Evolutionary conservation across 2,329 filamentous ascomycete genomes (phyloP).

Genomic region (Nigrograna mackinnonii): DNA sequence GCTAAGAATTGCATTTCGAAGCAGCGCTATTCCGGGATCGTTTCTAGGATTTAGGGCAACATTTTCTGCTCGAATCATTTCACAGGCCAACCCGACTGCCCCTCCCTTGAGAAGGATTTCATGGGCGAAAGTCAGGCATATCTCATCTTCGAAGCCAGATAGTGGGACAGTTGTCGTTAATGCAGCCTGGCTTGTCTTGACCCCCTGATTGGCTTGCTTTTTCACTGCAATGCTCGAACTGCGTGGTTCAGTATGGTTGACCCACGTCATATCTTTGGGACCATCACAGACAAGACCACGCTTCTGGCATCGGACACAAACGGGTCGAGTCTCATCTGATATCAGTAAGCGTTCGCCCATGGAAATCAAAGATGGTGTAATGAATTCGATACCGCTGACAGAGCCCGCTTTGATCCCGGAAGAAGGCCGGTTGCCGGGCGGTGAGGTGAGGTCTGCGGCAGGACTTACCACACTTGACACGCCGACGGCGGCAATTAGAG

Average conservation of each 20-base stretch:
- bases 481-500: constrained; percentile 25
- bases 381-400: constrained; percentile 5
- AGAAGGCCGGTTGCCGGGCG: too few species aligned
- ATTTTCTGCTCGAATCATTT: constrained; percentile 17
- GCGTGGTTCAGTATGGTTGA: too few species aligned
- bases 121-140: constrained; percentile 29
- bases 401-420: too few species aligned
- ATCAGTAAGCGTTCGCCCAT: too few species aligned
- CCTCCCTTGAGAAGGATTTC: constrained; percentile 28
- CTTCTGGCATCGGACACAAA: constrained; percentile 27
- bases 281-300: constrained; percentile 26
- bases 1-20: constrained; percentile 25
- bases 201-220: too few species aligned
- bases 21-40: constrained; percentile 18
- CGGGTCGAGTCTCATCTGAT: constrained; percentile 31
- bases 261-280: constrained; percentile 26
- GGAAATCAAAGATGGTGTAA: too few species aligned
- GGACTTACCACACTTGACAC: constrained; percentile 31
- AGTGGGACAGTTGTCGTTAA: constrained; percentile 19
- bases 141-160: constrained; percentile 24
- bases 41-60: neutral
- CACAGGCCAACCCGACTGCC: constrained; percentile 26
- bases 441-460: neutral
- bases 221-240: constrained; percentile 3
- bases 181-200: too few species aligned